Evolutionary conservation across 164 flowering plant species (phyloP), one percentile per base, ranked within the genome.

Genomic region (Chloranthus sessilifolius): DNA sequence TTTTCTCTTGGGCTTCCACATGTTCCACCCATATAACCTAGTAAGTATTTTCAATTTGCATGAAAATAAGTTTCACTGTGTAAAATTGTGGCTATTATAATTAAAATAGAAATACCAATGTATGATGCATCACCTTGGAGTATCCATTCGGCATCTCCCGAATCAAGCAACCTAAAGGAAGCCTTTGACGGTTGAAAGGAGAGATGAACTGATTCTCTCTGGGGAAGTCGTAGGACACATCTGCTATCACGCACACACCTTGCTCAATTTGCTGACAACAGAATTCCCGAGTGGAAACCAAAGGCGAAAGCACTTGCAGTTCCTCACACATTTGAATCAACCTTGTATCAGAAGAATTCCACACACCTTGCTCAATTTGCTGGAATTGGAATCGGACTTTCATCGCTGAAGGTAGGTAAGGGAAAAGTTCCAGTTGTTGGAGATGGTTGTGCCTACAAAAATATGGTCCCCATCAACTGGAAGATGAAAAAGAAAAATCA

Each of bases 101-200:
- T n/a, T n/a, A n/a, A n/a, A n/a, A n/a, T n/a, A 7, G 10, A 23
- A 15, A 17, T 3, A 8, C 22, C 11, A 2, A 52, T 27, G 9
- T 20, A 3, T n/a, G 39, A 21, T 0, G n/a, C n/a, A 11, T 65
- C 55, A 91, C 98, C 96, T 80, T 80, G 34, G 86, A 80, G 60
- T 47, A 77, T 31, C 92, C 88, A 76, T 77, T 73, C 15, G 75
- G 72, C 78, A 80, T 65, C 59, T 85, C 95, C 60, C 88, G 83
- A 19, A 88, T 59, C 26, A 88, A 46, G 45, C 83, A 83, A 28
- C 98, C 98, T 9, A 96, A 92, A 35, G 98, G 98, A 56, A 78
- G 87, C 65, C 76, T 82, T 39, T 85, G 60, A 61, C 77, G 78
- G 43, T 6, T 49, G 3, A 53, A 50, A 68, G 28, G 73, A 14